phyloP scores from a whole-genome alignment of 2,329 filamentous ascomycete genomes.

The Trichoderma afroharzianum region DNA sequence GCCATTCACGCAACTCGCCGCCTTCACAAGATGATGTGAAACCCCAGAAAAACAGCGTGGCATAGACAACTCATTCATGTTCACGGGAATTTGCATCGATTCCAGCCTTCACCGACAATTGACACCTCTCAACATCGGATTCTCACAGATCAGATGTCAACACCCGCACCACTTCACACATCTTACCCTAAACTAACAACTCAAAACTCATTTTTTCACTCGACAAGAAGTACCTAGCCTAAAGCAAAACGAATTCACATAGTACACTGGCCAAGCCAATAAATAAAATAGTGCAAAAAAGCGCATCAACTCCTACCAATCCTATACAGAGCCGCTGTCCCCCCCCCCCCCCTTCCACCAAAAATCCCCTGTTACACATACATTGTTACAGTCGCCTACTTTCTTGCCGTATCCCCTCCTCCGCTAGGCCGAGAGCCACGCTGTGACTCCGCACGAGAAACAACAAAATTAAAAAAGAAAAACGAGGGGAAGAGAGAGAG shows the following conservation, averaged over 20 bases:
- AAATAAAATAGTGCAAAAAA: not conserved
- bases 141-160: not conserved
- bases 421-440: not conserved
- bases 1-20: not conserved
- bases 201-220: not conserved
- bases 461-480: not conserved
- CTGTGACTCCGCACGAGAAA: not conserved
- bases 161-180: not conserved
- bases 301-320: not conserved
- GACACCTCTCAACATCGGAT: not conserved
- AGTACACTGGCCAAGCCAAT: not conserved
- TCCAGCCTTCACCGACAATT: not conserved
- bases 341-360: not conserved
- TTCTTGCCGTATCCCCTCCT: not conserved
- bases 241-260: not conserved
- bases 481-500: not conserved
- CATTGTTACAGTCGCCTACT: not conserved
- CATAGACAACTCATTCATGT: not conserved
- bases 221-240: not conserved
- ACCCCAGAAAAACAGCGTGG: not conserved
- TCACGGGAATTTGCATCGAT: not conserved
- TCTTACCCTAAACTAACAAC: not conserved
- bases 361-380: not conserved
- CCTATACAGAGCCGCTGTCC: not conserved
- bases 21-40: not conserved